Base-by-base conservation (phyloP, 2,329 filamentous ascomycete genomes). In the Diaporthe vexans region DNA sequence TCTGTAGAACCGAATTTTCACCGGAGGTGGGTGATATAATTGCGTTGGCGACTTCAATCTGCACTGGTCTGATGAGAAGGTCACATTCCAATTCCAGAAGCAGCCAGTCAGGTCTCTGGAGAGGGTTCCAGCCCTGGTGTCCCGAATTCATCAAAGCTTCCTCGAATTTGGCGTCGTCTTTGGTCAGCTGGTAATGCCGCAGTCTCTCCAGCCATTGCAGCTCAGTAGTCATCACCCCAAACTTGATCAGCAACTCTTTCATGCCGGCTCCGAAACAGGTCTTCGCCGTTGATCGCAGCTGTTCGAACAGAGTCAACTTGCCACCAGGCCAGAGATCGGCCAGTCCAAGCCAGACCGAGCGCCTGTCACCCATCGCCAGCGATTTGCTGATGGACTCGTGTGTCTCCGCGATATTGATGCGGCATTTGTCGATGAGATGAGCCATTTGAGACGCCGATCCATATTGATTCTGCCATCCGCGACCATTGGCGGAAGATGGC, bases 1-100 rank as follows among this genome's bases (percentile, higher is more conserved):
- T 87, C 75, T 93, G 91, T 1, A 93, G 77, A 0, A 93, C 89
- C 0, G 90, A 90, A 74, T 92, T 93, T 0, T 81, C 76, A 0
- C 83, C 82, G 0, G 88, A 89, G 0, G 77, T 72, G 0, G 92
- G 91, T 0, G 81, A 81, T 1, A 92, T 90, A 24, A 90, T 94
- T 0, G 90, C 89, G 1, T 83, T 77, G 0, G 92, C 91, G 9
- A 94, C 91, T 6, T 91, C 85, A 0, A 92, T 85, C 76, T 94
- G 92, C 3, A 89, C 88, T 0, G 85, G 83, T 0, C 92, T 87
- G 70, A 94, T 90, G 37, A 92, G 83, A 3, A 94, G 80, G 74
- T 93, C 87, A 0, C 87, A 85, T 69, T 94, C 92, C 19, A 94
- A 88, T 76, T 94, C 92, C 0, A 94, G 81, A 0, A 94, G 82